A percentile compares a stretch with the other conserved stretches of the same genome.
Conservation (phyloP, 129 eudicot species). For the Silybum marianum region DNA sequence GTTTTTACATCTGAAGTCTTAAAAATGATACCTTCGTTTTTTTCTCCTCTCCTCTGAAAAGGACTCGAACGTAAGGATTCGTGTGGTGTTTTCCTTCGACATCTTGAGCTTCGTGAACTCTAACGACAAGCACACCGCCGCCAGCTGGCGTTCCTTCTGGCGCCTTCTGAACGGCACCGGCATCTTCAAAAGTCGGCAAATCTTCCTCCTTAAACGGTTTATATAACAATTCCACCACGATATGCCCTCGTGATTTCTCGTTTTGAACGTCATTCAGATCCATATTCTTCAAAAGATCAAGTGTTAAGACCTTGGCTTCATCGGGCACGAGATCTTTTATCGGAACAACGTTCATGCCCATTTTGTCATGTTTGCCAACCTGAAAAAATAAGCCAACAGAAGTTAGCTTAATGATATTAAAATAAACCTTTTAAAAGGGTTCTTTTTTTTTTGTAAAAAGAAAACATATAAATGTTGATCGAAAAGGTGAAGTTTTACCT, state of each 20-base stretch:
- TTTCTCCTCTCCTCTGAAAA: conserved; percentile 86
- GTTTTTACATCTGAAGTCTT: too few species aligned
- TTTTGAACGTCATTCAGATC: conserved; percentile 72
- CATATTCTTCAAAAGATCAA: conserved; percentile 78
- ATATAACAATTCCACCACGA: conserved; percentile 69
- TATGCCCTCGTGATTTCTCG: conserved; percentile 86
- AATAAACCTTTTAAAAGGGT: background rate
- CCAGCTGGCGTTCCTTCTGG: conserved; percentile 90
- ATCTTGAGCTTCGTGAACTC: conserved; percentile 88
- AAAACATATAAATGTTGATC: background rate
- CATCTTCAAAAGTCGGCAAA: conserved; percentile 49
- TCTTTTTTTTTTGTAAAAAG: background rate
- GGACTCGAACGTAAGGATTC: conserved; percentile 76
- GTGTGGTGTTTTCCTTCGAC: conserved; percentile 97
- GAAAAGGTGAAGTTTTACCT: conserved; percentile 38
- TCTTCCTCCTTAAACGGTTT: conserved; percentile 91
- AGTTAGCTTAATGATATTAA: background rate
- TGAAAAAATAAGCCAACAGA: conserved; percentile 20
- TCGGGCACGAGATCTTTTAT: conserved; percentile 74
- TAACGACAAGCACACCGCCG: conserved; percentile 82
- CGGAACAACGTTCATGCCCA: conserved; percentile 86
- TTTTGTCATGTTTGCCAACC: conserved; percentile 93
- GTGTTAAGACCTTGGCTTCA: conserved; percentile 67
- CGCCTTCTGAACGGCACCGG: conserved; percentile 60
- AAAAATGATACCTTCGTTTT: conserved; percentile 99